These are phyloP conservation scores for Nigrospora oryzae DNA, from an alignment of 2,329 filamentous ascomycete genomes.

Conservation along the genomic window DNA sequence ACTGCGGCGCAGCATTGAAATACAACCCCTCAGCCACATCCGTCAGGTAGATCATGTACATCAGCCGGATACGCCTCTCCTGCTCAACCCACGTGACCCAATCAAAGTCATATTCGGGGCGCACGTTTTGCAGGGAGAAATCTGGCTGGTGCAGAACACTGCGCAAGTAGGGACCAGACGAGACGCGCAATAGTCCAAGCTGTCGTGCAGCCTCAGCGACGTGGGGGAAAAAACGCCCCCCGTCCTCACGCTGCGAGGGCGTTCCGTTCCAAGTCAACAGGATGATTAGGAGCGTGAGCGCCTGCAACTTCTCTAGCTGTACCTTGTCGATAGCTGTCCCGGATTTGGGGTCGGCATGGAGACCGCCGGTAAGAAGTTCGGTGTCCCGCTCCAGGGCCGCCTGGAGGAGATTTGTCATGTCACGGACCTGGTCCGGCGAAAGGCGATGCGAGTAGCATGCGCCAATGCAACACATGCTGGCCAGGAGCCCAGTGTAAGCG, in stretches of 20 bases:
- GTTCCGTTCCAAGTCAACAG: conserved; percentile 65
- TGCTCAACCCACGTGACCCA: conserved; percentile 64
- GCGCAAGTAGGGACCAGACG: conserved; percentile 36
- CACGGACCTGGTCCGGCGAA: conserved; percentile 51
- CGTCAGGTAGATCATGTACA: conserved; percentile 56
- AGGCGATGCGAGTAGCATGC: conserved; percentile 65
- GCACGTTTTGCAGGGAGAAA: conserved; percentile 34
- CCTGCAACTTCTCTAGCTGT: conserved; percentile 60
- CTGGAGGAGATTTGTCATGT: conserved; percentile 58
- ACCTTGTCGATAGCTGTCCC: conserved; percentile 25
- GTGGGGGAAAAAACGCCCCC: conserved; percentile 48
- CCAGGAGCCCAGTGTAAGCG: conserved; percentile 57
- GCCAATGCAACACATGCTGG: conserved; percentile 64
- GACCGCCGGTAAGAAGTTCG: conserved; percentile 32
- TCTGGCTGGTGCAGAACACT: conserved; percentile 54
- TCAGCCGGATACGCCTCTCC: conserved; percentile 57
- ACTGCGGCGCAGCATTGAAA: conserved; percentile 58
- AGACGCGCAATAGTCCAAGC: conserved; percentile 46
- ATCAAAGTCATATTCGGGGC: conserved; percentile 43
- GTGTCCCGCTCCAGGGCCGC: conserved; percentile 49
- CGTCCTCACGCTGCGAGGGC: conserved; percentile 53
- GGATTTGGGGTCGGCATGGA: conserved; percentile 27
- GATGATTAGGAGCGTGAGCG: conserved; percentile 52
- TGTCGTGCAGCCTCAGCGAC: conserved; percentile 50
- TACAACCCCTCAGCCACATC: conserved; percentile 61